Evolutionary conservation across 1,284 basidiomycete genomes (phyloP).

Genomic region (Cystobasidium pallidum): DNA sequence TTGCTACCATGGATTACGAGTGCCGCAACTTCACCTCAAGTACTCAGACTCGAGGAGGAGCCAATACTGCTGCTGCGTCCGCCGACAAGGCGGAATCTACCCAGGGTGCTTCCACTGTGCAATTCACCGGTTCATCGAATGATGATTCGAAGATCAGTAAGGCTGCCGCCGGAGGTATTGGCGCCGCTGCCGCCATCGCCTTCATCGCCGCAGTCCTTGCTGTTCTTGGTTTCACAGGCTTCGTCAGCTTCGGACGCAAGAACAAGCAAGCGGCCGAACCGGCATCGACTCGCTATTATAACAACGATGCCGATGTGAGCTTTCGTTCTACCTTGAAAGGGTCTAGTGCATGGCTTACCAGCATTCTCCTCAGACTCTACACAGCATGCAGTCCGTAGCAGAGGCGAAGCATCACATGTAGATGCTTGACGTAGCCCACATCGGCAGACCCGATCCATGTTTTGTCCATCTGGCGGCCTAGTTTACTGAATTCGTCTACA

Average conservation of each 20-base stretch:
- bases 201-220: constrained; percentile 31
- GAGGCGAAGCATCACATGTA: constrained; percentile 15
- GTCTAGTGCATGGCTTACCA: neutral
- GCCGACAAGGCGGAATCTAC: constrained; percentile 13
- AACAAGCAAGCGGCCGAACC: constrained; percentile 1
- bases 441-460: neutral
- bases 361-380: neutral
- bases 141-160: constrained; percentile 9
- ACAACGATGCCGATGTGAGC: constrained; percentile 19
- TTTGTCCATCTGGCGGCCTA: no score
- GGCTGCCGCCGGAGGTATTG: constrained; percentile 36
- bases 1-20: constrained; percentile 13
- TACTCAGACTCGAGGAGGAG: constrained; percentile 30
- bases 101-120: constrained; percentile 6
- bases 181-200: constrained; percentile 24
- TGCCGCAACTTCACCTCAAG: constrained; percentile 34
- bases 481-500: no score
- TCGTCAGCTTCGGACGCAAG: constrained; percentile 30
- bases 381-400: constrained; percentile 27
- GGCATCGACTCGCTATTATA: constrained; percentile 8
- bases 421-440: neutral
- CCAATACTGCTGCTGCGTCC: constrained; percentile 12
- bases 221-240: constrained; percentile 17
- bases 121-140: constrained; percentile 12
- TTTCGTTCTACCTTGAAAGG: neutral